Evolutionary conservation across 768 basidiomycete genomes (phyloP).

Genomic region (Termitomyces sp.): DNA sequence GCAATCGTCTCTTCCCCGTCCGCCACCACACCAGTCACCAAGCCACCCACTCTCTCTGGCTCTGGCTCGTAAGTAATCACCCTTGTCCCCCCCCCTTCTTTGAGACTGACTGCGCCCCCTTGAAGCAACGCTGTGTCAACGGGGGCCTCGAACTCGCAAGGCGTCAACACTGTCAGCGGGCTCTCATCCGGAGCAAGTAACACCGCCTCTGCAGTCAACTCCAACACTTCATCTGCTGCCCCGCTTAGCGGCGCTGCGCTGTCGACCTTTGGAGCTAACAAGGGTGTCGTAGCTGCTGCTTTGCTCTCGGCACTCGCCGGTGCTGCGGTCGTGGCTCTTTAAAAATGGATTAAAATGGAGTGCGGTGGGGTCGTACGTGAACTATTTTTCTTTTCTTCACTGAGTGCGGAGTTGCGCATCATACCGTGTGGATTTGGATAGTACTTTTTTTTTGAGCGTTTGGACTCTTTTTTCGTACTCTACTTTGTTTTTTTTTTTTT

Average conservation of each 20-base stretch:
- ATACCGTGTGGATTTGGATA: too few species aligned
- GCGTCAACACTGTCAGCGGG: conserved; percentile 7
- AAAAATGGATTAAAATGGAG: too few species aligned
- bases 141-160: too few species aligned
- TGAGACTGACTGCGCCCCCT: not conserved
- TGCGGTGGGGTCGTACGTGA: too few species aligned
- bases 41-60: not conserved
- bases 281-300: conserved; percentile 28
- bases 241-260: conserved; percentile 24
- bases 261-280: conserved; percentile 22
- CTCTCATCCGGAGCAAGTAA: conserved; percentile 10
- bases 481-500: too few species aligned
- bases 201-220: conserved; percentile 4
- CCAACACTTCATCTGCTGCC: conserved; percentile 11
- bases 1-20: conserved; percentile 4
- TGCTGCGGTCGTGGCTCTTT: conserved; percentile 40
- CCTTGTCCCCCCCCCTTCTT: not conserved
- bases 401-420: too few species aligned
- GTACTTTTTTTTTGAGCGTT: too few species aligned
- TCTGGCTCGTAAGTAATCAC: conserved; percentile 8
- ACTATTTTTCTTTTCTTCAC: too few species aligned
- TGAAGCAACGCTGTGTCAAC: not conserved
- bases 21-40: conserved; percentile 1
- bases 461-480: too few species aligned
- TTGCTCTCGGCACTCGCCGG: conserved; percentile 46